These are phyloP conservation scores for Clathrospora elynae DNA, from an alignment of 2,329 filamentous ascomycete genomes.

Conservation along the genomic window DNA sequence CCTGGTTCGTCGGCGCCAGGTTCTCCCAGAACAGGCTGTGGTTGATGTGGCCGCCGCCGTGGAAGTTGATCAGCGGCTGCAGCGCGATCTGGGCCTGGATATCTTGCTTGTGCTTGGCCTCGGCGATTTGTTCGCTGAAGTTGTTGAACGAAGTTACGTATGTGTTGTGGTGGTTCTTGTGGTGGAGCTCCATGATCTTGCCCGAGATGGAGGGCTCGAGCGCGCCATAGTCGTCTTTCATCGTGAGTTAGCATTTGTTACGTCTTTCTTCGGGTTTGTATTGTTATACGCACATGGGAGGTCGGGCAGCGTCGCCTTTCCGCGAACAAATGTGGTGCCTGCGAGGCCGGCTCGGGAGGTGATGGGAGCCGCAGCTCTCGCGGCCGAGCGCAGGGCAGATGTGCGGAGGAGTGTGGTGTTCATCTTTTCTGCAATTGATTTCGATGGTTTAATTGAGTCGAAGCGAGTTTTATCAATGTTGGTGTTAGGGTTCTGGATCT, in stretches of 20 bases:
- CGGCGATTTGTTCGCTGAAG: slow-evolving; percentile 71
- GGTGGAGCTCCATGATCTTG: slow-evolving; percentile 96
- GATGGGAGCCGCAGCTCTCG: slow-evolving; percentile 69
- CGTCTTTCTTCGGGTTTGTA: background rate
- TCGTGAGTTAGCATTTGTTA: slow-evolving; percentile 7
- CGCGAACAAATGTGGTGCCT: slow-evolving; percentile 76
- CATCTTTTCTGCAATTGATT: slow-evolving; percentile 60
- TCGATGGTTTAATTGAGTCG: slow-evolving; percentile 28
- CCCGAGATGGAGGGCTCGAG: slow-evolving; percentile 84
- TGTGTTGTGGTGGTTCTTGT: slow-evolving; percentile 92
- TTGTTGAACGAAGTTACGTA: slow-evolving; percentile 90
- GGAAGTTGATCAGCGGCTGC: slow-evolving; percentile 67
- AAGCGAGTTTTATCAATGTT: slow-evolving; percentile 6
- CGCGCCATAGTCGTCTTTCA: slow-evolving; percentile 88
- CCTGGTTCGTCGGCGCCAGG: slow-evolving; percentile 68
- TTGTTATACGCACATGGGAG: slow-evolving; percentile 67
- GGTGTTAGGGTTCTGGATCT: slow-evolving; percentile 12
- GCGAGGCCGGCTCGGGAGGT: slow-evolving; percentile 67
- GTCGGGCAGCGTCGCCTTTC: slow-evolving; percentile 92
- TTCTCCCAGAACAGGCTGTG: slow-evolving; percentile 74
- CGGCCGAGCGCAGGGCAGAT: slow-evolving; percentile 70
- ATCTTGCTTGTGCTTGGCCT: slow-evolving; percentile 60
- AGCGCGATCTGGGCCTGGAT: slow-evolving; percentile 60
- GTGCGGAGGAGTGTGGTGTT: slow-evolving; percentile 76
- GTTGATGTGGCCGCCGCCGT: slow-evolving; percentile 70